These are phyloP conservation scores for Gorgonomyces haynaldii DNA, from an alignment of 192 early-diverging fungal genomes.

Conservation along the genomic window DNA sequence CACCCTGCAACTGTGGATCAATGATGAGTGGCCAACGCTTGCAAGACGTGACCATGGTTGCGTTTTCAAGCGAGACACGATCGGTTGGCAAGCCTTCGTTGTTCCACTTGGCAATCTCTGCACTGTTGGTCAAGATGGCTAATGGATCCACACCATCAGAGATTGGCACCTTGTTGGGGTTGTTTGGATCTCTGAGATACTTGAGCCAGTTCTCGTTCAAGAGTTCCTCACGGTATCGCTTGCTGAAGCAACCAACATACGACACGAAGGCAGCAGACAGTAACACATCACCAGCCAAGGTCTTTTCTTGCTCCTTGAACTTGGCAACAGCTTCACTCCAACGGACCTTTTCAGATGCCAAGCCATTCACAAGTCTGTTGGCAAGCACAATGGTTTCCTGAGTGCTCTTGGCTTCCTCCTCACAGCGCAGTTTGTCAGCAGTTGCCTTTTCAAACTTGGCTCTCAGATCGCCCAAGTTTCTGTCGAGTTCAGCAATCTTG, in stretches of 20 bases:
- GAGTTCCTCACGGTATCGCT: constrained; percentile 47
- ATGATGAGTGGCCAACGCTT: constrained; percentile 58
- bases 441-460: constrained; percentile 59
- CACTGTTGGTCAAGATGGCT: constrained; percentile 42
- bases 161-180: constrained; percentile 36
- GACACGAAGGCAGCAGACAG: constrained; percentile 51
- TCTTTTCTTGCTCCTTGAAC: constrained; percentile 59
- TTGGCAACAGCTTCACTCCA: constrained; percentile 52
- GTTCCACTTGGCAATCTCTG: constrained; percentile 55
- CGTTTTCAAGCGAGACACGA: constrained; percentile 51
- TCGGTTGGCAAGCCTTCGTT: constrained; percentile 56
- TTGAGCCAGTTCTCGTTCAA: constrained; percentile 48
- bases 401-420: constrained; percentile 51
- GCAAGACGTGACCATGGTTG: constrained; percentile 48
- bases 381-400: constrained; percentile 53
- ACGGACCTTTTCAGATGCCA: constrained; percentile 57
- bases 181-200: constrained; percentile 28
- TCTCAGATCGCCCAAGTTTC: constrained; percentile 43
- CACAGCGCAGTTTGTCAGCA: constrained; percentile 48
- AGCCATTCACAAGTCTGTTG: constrained; percentile 49
- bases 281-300: constrained; percentile 48
- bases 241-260: constrained; percentile 56
- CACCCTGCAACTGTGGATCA: constrained; percentile 56
- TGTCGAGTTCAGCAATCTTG: constrained; percentile 50
- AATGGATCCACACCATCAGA: constrained; percentile 46